A percentile compares a stretch with the other conserved stretches of the same genome.
phyloP scores from a whole-genome alignment of 352 stramenopile species.

The Phytophthora pisi region DNA sequence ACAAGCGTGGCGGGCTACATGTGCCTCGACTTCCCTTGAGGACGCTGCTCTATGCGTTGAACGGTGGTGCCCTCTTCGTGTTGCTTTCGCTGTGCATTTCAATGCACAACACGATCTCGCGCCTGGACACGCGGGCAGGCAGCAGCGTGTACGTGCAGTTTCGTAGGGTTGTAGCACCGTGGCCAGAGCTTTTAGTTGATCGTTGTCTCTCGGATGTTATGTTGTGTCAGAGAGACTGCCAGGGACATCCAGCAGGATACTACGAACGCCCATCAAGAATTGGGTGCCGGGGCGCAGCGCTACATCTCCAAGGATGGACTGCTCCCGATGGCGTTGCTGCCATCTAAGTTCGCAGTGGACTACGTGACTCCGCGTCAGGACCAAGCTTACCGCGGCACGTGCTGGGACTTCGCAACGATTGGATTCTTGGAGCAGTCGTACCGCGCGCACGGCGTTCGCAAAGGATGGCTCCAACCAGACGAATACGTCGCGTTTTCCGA shows the following conservation, averaged over 20 bases:
- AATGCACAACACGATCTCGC: conserved; percentile 74
- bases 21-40: conserved; percentile 22
- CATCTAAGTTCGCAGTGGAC: conserved; percentile 81
- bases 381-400: conserved; percentile 77
- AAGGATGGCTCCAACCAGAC: conserved; percentile 70
- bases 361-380: conserved; percentile 80
- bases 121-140: conserved; percentile 39
- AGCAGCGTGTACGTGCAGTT: conserved; percentile 26
- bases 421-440: conserved; percentile 83
- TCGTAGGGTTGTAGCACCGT: neutral
- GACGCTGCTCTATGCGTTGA: conserved; percentile 63
- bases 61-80: conserved; percentile 60
- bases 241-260: conserved; percentile 20
- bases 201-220: neutral
- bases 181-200: neutral
- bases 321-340: conserved; percentile 69
- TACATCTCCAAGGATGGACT: conserved; percentile 42
- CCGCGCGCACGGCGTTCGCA: conserved; percentile 61
- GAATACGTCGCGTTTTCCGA: conserved; percentile 84
- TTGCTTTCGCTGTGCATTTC: conserved; percentile 68
- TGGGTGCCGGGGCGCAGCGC: conserved; percentile 8
- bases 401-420: conserved; percentile 86
- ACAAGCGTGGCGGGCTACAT: conserved; percentile 2
- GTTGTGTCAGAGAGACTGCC: conserved; percentile 20
- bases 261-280: conserved; percentile 15